Percentiles rank a stretch among this genome's conserved stretches.
phyloP scores from a whole-genome alignment of 108 stramenopile genomes.

The Skeletonema grethae region DNA sequence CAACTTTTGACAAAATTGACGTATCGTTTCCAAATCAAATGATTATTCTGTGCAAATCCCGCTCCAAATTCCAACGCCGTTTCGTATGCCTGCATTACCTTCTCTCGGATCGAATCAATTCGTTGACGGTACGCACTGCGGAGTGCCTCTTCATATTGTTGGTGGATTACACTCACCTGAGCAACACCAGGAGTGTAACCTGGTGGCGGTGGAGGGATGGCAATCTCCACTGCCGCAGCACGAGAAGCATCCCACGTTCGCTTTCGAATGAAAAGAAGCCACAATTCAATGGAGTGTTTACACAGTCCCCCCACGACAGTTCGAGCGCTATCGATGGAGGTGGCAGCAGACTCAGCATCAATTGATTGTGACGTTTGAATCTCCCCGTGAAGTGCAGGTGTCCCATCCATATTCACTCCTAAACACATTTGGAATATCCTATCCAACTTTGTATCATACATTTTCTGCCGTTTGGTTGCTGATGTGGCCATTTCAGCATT shows the following conservation, averaged over 20 bases:
- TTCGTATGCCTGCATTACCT: slow-evolving; percentile 67
- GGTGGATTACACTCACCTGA: slow-evolving; percentile 32
- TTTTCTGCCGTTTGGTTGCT: slow-evolving; percentile 19
- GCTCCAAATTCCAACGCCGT: slow-evolving; percentile 60
- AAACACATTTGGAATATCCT: slow-evolving; percentile 54
- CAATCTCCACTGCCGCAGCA: slow-evolving; percentile 5
- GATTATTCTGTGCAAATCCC: slow-evolving; percentile 67
- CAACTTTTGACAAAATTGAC: slow-evolving; percentile 67
- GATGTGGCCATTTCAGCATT: not conserved
- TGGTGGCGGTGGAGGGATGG: slow-evolving; percentile 34
- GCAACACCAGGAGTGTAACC: slow-evolving; percentile 29
- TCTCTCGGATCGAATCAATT: slow-evolving; percentile 46
- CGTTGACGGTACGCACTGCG: slow-evolving; percentile 30
- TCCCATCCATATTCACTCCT: slow-evolving; percentile 63
- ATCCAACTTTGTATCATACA: slow-evolving; percentile 64
- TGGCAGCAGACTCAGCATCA: slow-evolving; percentile 10
- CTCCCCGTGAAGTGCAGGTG: slow-evolving; percentile 26
- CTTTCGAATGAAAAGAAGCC: slow-evolving; percentile 73
- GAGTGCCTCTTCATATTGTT: slow-evolving; percentile 41
- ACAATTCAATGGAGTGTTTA: slow-evolving; percentile 66
- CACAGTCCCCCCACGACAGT: slow-evolving; percentile 57
- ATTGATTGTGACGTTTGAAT: slow-evolving; percentile 12
- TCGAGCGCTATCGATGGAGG: slow-evolving; percentile 16
- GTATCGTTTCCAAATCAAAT: slow-evolving; percentile 79
- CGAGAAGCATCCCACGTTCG: slow-evolving; percentile 62